Evolutionary conservation across 495 filamentous ascomycete species (phyloP), one percentile per base, ranked within the genome.

Genomic region (Hypoxylon subgilvum): DNA sequence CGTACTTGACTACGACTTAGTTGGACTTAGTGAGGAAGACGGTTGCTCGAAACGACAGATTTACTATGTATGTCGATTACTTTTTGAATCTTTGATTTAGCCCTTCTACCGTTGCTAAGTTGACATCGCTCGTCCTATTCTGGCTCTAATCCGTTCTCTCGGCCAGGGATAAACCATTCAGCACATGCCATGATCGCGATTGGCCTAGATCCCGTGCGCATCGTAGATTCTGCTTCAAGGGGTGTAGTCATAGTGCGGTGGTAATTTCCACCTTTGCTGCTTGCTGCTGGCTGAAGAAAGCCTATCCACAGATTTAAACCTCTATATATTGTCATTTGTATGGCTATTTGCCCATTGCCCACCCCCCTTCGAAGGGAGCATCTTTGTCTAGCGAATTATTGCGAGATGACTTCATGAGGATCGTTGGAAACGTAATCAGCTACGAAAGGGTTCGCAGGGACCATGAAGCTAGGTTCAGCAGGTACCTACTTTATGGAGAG

Each of bases 161-260:
- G 23, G 25, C 40, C 54, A 64, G 49, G 61, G 61, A 64, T 64
- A 14, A 13, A 21, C 42, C 53, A 44, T 25, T 45, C 35, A 41
- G 31, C 18, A 40, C 54, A 54, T 32, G 50, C 54, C 49, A 64
- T 49, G 61, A 58, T 64, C 53, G 44, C 38, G 49, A 54, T 42
- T 41, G 49, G 47, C 42, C 25, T 16, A 40, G 38, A 38, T 42
- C 60, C 47, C 41, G 47, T 48, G 47, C 16, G 27, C 23, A 36
- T 39, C 41, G 41, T 47, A 31, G 41, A 43, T 7, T 57, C 17
- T 39, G n/a, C n/a, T n/a, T n/a, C n/a, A 47, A 36, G 53, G 61
- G 22, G 48, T 58, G 43, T 45, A n/a, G n/a, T 49, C 18, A 36
- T 58, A 64, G 52, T 52, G 44, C 18, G 27, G 34, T 12, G 8